Evolutionary conservation across 1,139 yeast species (phyloP).

Genomic region (Lodderomyces parapsilosis): DNA sequence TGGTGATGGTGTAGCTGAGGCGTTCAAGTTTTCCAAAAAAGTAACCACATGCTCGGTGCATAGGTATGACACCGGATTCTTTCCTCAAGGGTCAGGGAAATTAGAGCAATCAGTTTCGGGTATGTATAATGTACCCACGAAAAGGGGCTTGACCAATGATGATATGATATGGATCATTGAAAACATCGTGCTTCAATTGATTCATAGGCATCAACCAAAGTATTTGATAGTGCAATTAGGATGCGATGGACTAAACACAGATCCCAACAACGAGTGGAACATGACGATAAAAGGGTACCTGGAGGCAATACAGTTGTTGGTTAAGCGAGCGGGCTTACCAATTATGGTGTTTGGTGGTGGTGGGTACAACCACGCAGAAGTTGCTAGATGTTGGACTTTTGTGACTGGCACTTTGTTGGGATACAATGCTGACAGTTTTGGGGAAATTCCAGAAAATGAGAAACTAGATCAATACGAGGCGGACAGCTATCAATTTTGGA

Average conservation of each 20-base stretch:
- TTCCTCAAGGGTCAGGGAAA: slow-evolving; percentile 64
- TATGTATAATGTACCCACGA: slow-evolving; percentile 56
- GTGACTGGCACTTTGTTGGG: slow-evolving; percentile 31
- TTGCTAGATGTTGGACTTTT: slow-evolving; percentile 66
- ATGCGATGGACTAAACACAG: slow-evolving; percentile 63
- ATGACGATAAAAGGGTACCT: slow-evolving; percentile 54
- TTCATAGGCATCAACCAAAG: slow-evolving; percentile 43
- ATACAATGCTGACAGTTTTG: slow-evolving; percentile 10
- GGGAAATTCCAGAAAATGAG: slow-evolving; percentile 50
- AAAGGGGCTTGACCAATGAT: slow-evolving; percentile 54
- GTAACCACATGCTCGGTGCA: slow-evolving; percentile 68
- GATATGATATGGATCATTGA: slow-evolving; percentile 35
- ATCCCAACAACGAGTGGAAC: slow-evolving; percentile 68
- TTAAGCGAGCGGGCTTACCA: slow-evolving; percentile 31
- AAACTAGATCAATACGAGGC: slow-evolving; percentile 42
- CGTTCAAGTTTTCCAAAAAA: slow-evolving; percentile 55
- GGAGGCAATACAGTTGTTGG: slow-evolving; percentile 28
- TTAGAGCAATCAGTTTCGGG: slow-evolving; percentile 25
- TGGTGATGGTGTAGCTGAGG: slow-evolving; percentile 76
- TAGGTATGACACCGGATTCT: slow-evolving; percentile 64
- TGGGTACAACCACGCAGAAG: slow-evolving; percentile 65
- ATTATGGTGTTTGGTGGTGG: slow-evolving; percentile 70
- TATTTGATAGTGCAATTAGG: slow-evolving; percentile 68
- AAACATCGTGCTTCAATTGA: slow-evolving; percentile 44
- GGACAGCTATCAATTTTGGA: slow-evolving; percentile 56